These are phyloP conservation scores for Malassezia yamatoensis DNA, from an alignment of 1,284 basidiomycete species.

Conservation along the genomic window DNA sequence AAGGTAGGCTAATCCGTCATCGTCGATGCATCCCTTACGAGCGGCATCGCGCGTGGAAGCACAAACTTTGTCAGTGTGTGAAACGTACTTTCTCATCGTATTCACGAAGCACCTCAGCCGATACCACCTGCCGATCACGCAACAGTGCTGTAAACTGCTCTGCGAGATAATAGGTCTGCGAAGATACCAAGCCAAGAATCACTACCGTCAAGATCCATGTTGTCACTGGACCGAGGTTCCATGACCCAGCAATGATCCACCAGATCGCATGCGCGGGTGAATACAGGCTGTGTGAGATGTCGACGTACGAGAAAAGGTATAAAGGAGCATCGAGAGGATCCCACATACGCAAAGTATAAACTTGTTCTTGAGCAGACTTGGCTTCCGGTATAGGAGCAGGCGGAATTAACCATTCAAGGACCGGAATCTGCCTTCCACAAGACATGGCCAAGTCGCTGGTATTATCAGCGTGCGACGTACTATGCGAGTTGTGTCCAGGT, in stretches of 20 bases:
- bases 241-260: constrained; percentile 13
- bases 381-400: not conserved
- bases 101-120: constrained; percentile 14
- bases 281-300: not conserved
- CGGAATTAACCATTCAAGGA: constrained; percentile 18
- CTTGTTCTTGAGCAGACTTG: not conserved
- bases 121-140: constrained; percentile 10
- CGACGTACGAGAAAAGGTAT: constrained; percentile 12
- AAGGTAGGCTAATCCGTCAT: constrained; percentile 7
- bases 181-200: constrained; percentile 6
- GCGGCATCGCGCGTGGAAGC: constrained; percentile 16
- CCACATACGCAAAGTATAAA: constrained; percentile 16
- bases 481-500: constrained; percentile 1
- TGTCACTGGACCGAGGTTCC: not conserved
- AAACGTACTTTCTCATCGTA: constrained; percentile 18
- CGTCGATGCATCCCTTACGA: constrained; percentile 15
- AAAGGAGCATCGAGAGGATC: constrained; percentile 13
- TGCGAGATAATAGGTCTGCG: constrained; percentile 7
- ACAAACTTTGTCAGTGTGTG: constrained; percentile 7
- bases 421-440: constrained; percentile 5
- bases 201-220: constrained; percentile 8
- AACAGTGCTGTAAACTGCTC: constrained; percentile 7
- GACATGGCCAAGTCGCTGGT: not conserved
- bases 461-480: not conserved
- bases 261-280: constrained; percentile 17